Evolutionary conservation across 352 stramenopile species (phyloP).

Genomic region (Stephanocyclus meneghinianus): DNA sequence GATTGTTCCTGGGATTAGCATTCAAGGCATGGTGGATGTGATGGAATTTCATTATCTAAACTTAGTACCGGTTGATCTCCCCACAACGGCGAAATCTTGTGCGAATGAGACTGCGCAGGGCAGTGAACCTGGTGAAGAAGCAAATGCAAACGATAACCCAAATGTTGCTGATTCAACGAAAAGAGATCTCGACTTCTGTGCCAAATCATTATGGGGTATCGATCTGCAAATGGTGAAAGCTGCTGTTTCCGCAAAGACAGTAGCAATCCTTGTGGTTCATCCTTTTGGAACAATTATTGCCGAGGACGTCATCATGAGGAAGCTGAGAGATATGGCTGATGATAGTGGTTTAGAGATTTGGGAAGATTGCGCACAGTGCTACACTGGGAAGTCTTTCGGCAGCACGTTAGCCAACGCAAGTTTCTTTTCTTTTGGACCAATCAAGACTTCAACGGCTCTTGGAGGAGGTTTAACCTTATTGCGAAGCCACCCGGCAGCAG

Average conservation of each 20-base stretch:
- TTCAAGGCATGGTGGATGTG: constrained; percentile 77
- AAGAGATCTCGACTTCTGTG: background rate
- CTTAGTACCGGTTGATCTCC: constrained; percentile 74
- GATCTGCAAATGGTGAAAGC: constrained; percentile 49
- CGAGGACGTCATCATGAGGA: constrained; percentile 29
- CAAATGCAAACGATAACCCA: too few relatives aligned
- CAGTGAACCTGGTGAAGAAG: too few relatives aligned
- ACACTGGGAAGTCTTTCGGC: constrained; percentile 50
- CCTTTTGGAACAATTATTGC: constrained; percentile 68
- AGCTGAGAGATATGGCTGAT: constrained; percentile 57
- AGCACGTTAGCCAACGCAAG: constrained; percentile 53
- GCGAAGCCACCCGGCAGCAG: background rate
- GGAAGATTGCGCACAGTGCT: constrained; percentile 82
- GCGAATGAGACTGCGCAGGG: background rate
- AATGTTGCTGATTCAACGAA: too few relatives aligned
- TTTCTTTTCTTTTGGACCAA: constrained; percentile 83
- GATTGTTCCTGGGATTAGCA: constrained; percentile 69
- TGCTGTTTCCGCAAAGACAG: constrained; percentile 64
- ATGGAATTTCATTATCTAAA: constrained; percentile 61
- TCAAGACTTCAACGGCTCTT: constrained; percentile 81
- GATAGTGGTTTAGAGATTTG: constrained; percentile 62
- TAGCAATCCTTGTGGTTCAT: constrained; percentile 80
- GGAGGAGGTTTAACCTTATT: constrained; percentile 63
- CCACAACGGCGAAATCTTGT: constrained; percentile 3
- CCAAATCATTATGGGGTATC: constrained; percentile 31